Conservation (phyloP, 331 rosid species). For the Arachis monticola region DNA sequence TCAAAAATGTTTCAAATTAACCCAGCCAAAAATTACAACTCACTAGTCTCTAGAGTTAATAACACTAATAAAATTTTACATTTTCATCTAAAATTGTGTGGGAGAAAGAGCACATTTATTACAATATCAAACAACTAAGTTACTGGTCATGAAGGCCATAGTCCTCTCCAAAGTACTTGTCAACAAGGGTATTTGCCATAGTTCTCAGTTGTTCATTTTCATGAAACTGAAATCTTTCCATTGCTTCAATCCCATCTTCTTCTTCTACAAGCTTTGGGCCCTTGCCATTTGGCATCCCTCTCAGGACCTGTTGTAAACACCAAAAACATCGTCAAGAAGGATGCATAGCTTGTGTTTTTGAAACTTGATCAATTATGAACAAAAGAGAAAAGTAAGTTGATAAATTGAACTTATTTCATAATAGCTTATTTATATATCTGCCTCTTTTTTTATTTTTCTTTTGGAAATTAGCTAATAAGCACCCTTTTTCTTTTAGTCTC, state of each 20-base stretch:
- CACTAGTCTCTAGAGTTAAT: no score
- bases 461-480: no score
- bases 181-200: conserved; percentile 87
- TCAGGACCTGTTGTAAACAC: conserved; percentile 64
- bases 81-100: conserved; percentile 5
- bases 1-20: no score
- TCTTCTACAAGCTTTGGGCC: conserved; percentile 91
- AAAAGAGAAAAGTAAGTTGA: not conserved
- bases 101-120: conserved; percentile 1
- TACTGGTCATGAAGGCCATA: conserved; percentile 73
- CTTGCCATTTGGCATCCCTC: conserved; percentile 86
- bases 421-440: no score
- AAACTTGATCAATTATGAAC: not conserved
- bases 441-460: no score
- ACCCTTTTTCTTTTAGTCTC: no score
- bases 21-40: no score
- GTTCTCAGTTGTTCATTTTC: conserved; percentile 90
- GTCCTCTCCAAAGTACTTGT: conserved; percentile 90
- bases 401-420: no score
- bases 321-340: conserved; percentile 24
- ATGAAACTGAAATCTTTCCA: conserved; percentile 97
- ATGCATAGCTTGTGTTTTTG: not conserved
- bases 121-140: conserved; percentile 2
- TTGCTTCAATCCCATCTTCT: conserved; percentile 93
- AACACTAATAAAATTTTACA: conserved; percentile 31